Evolutionary conservation across 2,329 filamentous ascomycete species (phyloP), one percentile per base, ranked within the genome.

Genomic region (Harringtonia lauricola): DNA sequence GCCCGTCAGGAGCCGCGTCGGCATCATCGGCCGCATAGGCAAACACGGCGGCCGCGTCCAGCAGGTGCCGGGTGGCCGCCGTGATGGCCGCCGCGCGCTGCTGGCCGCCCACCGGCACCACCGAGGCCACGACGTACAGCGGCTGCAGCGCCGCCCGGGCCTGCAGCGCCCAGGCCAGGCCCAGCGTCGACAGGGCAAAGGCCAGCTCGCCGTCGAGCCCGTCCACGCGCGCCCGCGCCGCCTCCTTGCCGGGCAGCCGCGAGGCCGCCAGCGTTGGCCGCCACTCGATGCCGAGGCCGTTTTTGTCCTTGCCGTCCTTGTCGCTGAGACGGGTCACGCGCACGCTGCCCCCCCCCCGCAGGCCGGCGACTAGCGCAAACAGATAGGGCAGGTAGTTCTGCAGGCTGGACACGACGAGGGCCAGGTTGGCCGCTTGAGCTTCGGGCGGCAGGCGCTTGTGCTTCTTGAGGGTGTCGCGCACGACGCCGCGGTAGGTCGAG

Each of bases 341-440:
- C 50, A n/a, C 22, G 24, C 13, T 26, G n/a, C 18, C 10, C 21
- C 19, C 17, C 6, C 36, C 36, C 12, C 30, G 15, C n/a, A 92
- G 62, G 10, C 86, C 82, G 42, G 78, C 70, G 54, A 89, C 83
- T 21, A 95, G 67, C 12, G 85, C 81, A 36, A 92, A 69, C 1
- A 95, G 72, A 55, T 90, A 94, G 0, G 89, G 87, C 10, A 95
- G 68, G 57, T 96, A 98, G 47, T 74, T 73, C 46, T 81, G 80
- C 12, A 95, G 58, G 33, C 79, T 76, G 29, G 79, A 72, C 43
- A 86, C 69, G 31, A 96, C 70, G 7, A 74, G 74, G 21, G 77
- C 70, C 7, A 98, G 72, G 57, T 87, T 80, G 19, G 80, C 70
- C 7, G 78, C 66, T 60, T 87, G 85, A 21, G 84, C 79, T 10